A percentile compares a stretch with the other conserved stretches of the same genome.
These are phyloP conservation scores for Wallacemonas sp. DNA, from an alignment of 208 protist genomes.

Conservation along the genomic window DNA sequence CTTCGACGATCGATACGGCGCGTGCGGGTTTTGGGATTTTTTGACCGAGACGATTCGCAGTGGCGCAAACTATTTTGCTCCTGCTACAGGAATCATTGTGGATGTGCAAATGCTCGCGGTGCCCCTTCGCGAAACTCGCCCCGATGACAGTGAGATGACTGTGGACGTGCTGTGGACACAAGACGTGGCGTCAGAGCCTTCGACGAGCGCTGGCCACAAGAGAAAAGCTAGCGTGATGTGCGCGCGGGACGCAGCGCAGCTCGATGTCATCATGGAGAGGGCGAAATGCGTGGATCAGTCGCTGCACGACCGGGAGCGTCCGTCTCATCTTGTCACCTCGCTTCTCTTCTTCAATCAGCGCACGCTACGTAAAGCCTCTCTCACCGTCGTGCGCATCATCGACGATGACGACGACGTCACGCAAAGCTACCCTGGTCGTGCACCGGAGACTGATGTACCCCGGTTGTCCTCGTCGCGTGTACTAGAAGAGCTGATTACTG, in stretches of 20 bases:
- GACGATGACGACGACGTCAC: neutral
- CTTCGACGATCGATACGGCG: constrained; percentile 17
- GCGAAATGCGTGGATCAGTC: neutral
- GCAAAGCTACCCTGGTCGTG: too few species aligned
- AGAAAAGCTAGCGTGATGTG: neutral
- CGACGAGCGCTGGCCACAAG: neutral
- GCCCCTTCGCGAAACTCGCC: constrained; percentile 13
- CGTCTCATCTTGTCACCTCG: neutral
- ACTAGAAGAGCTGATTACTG: neutral
- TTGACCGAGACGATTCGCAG: constrained; percentile 14
- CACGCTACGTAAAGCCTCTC: constrained; percentile 3
- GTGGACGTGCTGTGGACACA: constrained; percentile 18
- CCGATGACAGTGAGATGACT: neutral
- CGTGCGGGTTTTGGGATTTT: constrained; percentile 27
- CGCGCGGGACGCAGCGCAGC: constrained; percentile 2
- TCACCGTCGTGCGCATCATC: constrained; percentile 1
- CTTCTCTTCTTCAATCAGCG: constrained; percentile 10
- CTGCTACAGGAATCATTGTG: constrained; percentile 10
- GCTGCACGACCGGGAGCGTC: neutral
- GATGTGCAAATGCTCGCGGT: constrained; percentile 25
- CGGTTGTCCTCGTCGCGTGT: neutral
- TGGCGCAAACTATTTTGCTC: constrained; percentile 16
- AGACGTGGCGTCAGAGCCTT: neutral
- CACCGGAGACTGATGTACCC: neutral
- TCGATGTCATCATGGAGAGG: constrained; percentile 9